Percentiles rank a stretch among this genome's conserved stretches.
phyloP scores from a whole-genome alignment of 352 stramenopile species.

The Phytophthora hybrid region DNA sequence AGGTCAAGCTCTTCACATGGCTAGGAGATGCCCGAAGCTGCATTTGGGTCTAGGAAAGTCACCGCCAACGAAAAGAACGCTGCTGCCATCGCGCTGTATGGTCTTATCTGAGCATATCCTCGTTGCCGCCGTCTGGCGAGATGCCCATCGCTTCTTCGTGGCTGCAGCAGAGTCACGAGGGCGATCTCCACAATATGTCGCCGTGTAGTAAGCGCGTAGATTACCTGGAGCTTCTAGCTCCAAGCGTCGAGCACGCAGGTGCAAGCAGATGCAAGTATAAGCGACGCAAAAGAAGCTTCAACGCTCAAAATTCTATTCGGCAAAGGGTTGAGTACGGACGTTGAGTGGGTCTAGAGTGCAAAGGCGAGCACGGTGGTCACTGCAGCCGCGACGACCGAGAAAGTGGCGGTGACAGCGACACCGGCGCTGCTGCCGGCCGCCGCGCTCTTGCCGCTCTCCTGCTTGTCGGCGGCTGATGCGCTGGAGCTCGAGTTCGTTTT shows the following conservation, averaged over 20 bases:
- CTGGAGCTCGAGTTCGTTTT: conserved; percentile 1
- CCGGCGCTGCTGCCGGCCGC: conserved; percentile 14
- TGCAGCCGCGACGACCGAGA: conserved; percentile 24
- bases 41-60: neutral
- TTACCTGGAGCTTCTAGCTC: neutral
- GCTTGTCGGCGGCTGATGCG: conserved; percentile 13
- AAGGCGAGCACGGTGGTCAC: conserved; percentile 30
- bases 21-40: neutral
- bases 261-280: neutral
- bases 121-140: conserved; percentile 18
- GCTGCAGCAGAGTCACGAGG: conserved; percentile 1
- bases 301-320: conserved; percentile 36
- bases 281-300: conserved; percentile 17
- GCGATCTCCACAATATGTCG: conserved; percentile 8
- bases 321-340: conserved; percentile 14
- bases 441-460: conserved; percentile 20
- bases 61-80: conserved; percentile 6
- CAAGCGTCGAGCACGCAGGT: neutral
- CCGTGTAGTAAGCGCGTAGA: neutral
- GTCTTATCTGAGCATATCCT: conserved; percentile 26
- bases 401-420: conserved; percentile 11
- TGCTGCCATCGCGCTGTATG: conserved; percentile 4
- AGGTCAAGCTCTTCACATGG: conserved; percentile 1
- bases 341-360: conserved; percentile 26
- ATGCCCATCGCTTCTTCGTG: conserved; percentile 30